Conservation (phyloP, 1,284 basidiomycete genomes). For the Puccinia hordei region DNA sequence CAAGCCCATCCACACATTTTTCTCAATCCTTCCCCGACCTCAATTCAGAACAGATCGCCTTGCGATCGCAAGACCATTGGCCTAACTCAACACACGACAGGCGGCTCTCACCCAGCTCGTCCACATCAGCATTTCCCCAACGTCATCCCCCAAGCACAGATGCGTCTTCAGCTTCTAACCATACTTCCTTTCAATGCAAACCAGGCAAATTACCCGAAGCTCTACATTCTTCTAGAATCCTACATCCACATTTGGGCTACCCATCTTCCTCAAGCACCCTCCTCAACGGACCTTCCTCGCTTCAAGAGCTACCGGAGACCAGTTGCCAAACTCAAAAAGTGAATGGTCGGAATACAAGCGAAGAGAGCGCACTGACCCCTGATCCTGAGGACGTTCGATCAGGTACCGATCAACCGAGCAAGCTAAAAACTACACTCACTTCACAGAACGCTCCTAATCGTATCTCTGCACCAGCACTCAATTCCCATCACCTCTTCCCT, state of each 20-base stretch:
- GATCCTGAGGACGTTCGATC: constrained; percentile 41
- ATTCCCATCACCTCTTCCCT: not conserved
- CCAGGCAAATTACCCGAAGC: not conserved
- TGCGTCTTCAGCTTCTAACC: constrained; percentile 1
- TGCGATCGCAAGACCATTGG: not conserved
- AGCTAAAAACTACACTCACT: not conserved
- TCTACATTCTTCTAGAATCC: not conserved
- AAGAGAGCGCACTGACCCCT: constrained; percentile 50
- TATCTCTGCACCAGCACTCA: constrained; percentile 16
- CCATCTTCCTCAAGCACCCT: not conserved
- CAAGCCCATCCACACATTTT: not conserved
- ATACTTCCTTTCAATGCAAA: not conserved
- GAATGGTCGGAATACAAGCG: constrained; percentile 37
- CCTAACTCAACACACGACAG: not conserved
- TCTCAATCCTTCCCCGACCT: constrained; percentile 15
- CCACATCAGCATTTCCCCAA: not conserved
- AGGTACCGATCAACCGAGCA: constrained; percentile 2
- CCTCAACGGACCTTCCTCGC: not conserved
- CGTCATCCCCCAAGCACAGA: not conserved
- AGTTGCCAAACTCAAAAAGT: not conserved
- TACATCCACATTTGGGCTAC: not conserved
- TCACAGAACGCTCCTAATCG: constrained; percentile 1
- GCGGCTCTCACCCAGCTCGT: not conserved
- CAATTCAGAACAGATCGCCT: not conserved
- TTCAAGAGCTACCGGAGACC: constrained; percentile 6